Conservation (phyloP, 495 filamentous ascomycete genomes). For the Penicillium angulare region DNA sequence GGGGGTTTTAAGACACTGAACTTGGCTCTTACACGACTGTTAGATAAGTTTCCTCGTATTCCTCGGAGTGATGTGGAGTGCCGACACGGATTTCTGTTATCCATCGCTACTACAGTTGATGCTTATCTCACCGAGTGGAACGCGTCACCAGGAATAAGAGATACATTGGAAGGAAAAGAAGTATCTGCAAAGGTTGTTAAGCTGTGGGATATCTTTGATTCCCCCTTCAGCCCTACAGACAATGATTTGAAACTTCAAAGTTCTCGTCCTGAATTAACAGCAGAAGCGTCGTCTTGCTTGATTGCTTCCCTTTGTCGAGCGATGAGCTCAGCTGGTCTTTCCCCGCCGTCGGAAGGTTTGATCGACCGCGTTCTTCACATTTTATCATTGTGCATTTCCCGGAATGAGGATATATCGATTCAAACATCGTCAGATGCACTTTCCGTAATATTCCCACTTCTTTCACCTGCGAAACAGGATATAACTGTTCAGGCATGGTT, state of each 20-base stretch:
- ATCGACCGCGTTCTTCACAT: slow-evolving; percentile 41
- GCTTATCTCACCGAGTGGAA: slow-evolving; percentile 24
- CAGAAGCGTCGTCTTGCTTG: slow-evolving; percentile 61
- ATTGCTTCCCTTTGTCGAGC: slow-evolving; percentile 41
- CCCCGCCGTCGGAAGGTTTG: slow-evolving; percentile 16
- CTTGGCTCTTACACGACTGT: slow-evolving; percentile 37
- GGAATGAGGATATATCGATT: slow-evolving; percentile 48
- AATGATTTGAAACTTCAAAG: slow-evolving; percentile 46
- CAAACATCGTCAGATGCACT: slow-evolving; percentile 47
- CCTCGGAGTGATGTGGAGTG: slow-evolving; percentile 62
- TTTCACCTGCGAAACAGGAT: slow-evolving; percentile 31
- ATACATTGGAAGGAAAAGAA: slow-evolving; percentile 13
- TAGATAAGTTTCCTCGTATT: slow-evolving; percentile 44
- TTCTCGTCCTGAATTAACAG: slow-evolving; percentile 67
- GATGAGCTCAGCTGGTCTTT: slow-evolving; percentile 5
- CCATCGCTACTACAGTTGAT: slow-evolving; percentile 48
- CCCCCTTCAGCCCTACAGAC: slow-evolving; percentile 34
- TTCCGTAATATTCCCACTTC: slow-evolving; percentile 39
- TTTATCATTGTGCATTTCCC: slow-evolving; percentile 41
- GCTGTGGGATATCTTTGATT: slow-evolving; percentile 43
- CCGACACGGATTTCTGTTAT: slow-evolving; percentile 65
- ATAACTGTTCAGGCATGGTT: slow-evolving; percentile 38
- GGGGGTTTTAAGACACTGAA: slow-evolving; percentile 30
- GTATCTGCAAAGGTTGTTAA: slow-evolving; percentile 24
- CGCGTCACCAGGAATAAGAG: slow-evolving; percentile 5